Percentiles rank a stretch among this genome's conserved stretches.
phyloP scores from a whole-genome alignment of 345 rosid species.

The Nephelium lappaceum region DNA sequence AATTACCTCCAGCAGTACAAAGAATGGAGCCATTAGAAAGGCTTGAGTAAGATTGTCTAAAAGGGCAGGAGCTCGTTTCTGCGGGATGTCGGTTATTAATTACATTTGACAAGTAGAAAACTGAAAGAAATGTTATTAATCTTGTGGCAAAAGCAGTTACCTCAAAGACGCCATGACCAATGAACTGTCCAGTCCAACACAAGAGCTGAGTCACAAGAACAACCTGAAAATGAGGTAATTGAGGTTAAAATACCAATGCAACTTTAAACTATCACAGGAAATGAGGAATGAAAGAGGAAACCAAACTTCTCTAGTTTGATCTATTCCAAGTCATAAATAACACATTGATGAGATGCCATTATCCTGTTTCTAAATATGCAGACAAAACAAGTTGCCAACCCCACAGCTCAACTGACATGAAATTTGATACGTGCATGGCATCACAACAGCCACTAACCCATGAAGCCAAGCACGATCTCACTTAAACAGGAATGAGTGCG shows the following conservation, averaged over 20 bases:
- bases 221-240: slow-evolving; percentile 36
- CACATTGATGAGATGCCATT: not conserved
- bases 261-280: not conserved
- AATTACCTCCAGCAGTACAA: slow-evolving; percentile 64
- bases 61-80: slow-evolving; percentile 72
- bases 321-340: not conserved
- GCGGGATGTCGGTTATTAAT: slow-evolving; percentile 20
- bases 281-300: not conserved
- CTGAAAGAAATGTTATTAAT: not conserved
- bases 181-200: slow-evolving; percentile 70
- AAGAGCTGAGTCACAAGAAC: slow-evolving; percentile 53
- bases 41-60: slow-evolving; percentile 63
- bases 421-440: too few relatives aligned
- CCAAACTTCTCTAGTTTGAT: not conserved
- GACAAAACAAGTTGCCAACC: not conserved
- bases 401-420: not conserved
- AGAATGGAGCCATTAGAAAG: slow-evolving; percentile 67
- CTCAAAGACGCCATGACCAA: slow-evolving; percentile 69
- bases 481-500: too few relatives aligned
- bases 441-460: too few relatives aligned
- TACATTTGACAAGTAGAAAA: slow-evolving; percentile 10
- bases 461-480: too few relatives aligned
- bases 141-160: slow-evolving; percentile 26
- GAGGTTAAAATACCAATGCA: not conserved
- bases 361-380: not conserved